Evolutionary conservation across 345 rosid genomes (phyloP), one percentile per base, ranked within the genome.

Genomic region (Rhodamnia rubescens): DNA sequence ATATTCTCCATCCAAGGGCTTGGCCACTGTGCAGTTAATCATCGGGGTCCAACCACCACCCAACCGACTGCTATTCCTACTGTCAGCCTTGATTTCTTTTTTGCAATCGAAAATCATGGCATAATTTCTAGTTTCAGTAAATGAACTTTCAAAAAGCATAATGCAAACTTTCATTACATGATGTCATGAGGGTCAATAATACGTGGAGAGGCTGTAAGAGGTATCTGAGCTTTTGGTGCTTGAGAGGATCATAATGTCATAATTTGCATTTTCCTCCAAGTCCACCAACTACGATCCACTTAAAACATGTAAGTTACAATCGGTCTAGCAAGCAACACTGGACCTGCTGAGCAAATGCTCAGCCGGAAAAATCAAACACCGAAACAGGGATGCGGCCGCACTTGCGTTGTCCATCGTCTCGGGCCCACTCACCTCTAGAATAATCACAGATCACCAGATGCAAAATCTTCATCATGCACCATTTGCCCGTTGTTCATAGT

Each of bases 381-480:
- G 0, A 69, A 69, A 36, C 80, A 69, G 47, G 14, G 7, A 69
- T 0, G 26, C 2, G 0, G 32, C 0, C 3, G 4, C 78, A 0
- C 0, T 36, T 0, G 78, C 47, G 36, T 22, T 36, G 47, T 4
- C 80, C 78, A 0, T 36, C 24, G 1, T 32, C 78, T 64, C 78
- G 2, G 0, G 32, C 44, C 44, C 44, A 64, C 9, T 32, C 78
- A 32, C 0, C 78, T 18, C 47, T 36, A 4, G 1, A 1, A 69
- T 20, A 36, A 69, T 36, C 47, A 69, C 80, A 69, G 26, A 36
- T 36, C 2, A 36, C 47, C 80, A 69, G 78, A 69, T 0, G 47
- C 78, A 36, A 69, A 40, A 36, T 44, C 47, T 4, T 18, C 47
- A 4, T 40, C 47, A 32, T 18, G 78, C 47, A 32, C 78, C 78